Evolutionary conservation across 202 grass and related monocot genomes (phyloP), one percentile per base, ranked within the genome.

Genomic region (Elaeis oleifera): DNA sequence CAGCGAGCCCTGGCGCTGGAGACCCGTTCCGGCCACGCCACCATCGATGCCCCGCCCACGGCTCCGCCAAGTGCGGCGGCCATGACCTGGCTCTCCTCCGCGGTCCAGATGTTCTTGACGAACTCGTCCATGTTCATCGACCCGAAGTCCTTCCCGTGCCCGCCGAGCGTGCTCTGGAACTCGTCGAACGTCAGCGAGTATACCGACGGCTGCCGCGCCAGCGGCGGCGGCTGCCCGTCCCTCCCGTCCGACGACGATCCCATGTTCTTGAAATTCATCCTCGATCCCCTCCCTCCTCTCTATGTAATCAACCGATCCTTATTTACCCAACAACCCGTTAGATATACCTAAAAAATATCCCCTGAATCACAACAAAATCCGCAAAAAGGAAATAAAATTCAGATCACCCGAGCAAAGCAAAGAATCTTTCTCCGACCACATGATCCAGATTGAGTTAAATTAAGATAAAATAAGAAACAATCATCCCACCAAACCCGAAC

Each of bases 101-200:
- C 84, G 5, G 79, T 91, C 88, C 84, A 96, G 79, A 96, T 96
- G 79, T 70, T 88, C 67, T 83, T 89, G 31, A 96, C 78, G 59
- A 96, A 71, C 76, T 96, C 92, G 70, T 96, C 87, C 87, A 96
- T 85, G 64, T 90, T 90, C 91, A 90, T 83, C 16, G 87, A 96
- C 16, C 84, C 68, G 49, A 89, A 91, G 16, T 96, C 87, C 79
- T 91, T 96, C 71, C 79, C 78, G 6, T 59, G 51, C 17, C 84
- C 87, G 24, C 79, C 87, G 22, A 86, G 59, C 51, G 87, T 68
- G 64, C 61, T 91, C 75, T 96, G 87, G 72, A 96, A 75, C 72
- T 91, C 92, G 15, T 96, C 81, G 49, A 91, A 89, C 60, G 92
- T 91, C 58, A 96, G 29, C 21, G 87, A 74, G 60, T 91, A 96